A percentile compares a stretch with the other conserved stretches of the same genome.
phyloP scores from a whole-genome alignment of 78 protist species.

The Polysphondylium violaceum region DNA sequence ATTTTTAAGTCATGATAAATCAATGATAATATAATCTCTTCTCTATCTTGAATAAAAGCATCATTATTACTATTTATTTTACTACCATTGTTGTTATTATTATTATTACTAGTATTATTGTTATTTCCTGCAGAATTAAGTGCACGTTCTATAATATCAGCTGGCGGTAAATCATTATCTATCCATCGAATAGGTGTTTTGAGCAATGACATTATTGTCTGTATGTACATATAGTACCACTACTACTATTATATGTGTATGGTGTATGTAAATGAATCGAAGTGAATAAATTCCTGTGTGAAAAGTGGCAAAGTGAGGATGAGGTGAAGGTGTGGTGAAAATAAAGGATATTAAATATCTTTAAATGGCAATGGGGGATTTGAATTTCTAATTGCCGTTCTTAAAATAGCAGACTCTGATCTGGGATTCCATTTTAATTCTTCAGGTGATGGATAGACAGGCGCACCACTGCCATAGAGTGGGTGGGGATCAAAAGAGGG shows the following conservation, averaged over 20 bases:
- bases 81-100: neutral
- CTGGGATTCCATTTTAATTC: conserved; percentile 68
- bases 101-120: neutral
- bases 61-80: neutral
- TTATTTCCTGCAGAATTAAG: no score
- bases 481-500: conserved; percentile 10
- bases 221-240: no score
- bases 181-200: conserved; percentile 44
- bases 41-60: neutral
- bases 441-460: conserved; percentile 16
- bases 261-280: no score
- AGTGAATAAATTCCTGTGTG: no score
- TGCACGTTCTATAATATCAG: neutral
- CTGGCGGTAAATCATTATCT: conserved; percentile 37
- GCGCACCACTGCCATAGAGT: neutral
- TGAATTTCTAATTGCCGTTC: conserved; percentile 32
- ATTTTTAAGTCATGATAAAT: conserved; percentile 33
- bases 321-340: no score
- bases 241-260: no score
- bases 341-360: no score
- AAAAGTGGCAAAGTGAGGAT: no score
- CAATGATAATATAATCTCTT: conserved; percentile 13
- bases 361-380: neutral
- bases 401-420: conserved; percentile 45
- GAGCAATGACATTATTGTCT: no score